Evolutionary conservation across 2,329 filamentous ascomycete species (phyloP).

Genomic region (Madurella fahalii): DNA sequence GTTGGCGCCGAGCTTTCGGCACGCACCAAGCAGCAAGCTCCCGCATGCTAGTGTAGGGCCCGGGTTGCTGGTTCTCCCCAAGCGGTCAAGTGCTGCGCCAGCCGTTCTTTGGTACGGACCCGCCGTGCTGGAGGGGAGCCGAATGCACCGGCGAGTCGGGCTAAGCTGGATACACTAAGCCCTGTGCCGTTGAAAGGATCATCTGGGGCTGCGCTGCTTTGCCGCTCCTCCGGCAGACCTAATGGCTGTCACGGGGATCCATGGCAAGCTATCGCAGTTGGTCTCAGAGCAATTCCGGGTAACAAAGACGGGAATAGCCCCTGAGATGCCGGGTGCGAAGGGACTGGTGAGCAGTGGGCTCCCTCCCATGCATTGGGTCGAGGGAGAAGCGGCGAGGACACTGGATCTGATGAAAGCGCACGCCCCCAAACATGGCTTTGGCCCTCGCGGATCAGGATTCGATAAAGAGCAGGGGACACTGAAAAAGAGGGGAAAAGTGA

Average conservation of each 20-base stretch:
- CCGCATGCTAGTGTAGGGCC: not conserved
- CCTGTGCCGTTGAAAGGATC: conserved; percentile 2
- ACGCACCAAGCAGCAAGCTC: not conserved
- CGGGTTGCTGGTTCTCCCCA: not conserved
- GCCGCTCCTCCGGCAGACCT: no score
- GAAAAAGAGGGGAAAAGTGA: not conserved
- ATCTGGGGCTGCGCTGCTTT: not conserved
- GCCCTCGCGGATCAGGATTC: no score
- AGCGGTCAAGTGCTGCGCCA: not conserved
- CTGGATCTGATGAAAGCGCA: not conserved
- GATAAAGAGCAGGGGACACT: not conserved
- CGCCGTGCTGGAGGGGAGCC: not conserved
- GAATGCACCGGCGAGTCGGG: not conserved
- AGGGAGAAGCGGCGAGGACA: conserved; percentile 7
- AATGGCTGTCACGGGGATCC: no score
- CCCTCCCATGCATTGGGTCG: conserved; percentile 6
- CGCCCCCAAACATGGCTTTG: no score
- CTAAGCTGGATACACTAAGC: conserved; percentile 2
- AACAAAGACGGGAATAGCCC: conserved; percentile 3
- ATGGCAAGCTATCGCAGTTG: not conserved
- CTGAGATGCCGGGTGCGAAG: no score
- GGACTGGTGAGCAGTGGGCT: no score
- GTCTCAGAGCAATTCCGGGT: conserved; percentile 13
- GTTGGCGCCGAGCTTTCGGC: not conserved
- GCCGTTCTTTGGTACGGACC: not conserved